Percentiles rank a stretch among this genome's conserved stretches.
phyloP scores from a whole-genome alignment of 371 early-diverging fungal genomes.

The Mucor plumbeus region DNA sequence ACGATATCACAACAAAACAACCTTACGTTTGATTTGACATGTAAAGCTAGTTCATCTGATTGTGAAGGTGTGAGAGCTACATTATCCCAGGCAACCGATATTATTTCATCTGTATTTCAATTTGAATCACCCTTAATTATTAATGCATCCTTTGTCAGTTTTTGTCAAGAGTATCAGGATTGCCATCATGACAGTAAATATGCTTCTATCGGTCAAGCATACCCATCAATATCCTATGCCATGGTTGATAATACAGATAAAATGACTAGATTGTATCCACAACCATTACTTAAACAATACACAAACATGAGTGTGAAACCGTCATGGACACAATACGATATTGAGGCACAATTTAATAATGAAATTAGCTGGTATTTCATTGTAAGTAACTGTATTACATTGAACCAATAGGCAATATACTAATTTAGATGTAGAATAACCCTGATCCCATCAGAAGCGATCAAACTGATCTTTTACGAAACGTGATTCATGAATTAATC shows the following conservation, averaged over 20 bases:
- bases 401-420: too few species aligned
- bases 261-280: conserved; percentile 64
- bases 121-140: conserved; percentile 54
- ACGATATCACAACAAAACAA: not conserved
- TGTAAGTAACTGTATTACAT: conserved; percentile 11
- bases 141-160: conserved; percentile 59
- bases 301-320: conserved; percentile 35
- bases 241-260: conserved; percentile 48
- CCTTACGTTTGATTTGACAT: conserved; percentile 23
- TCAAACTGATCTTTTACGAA: conserved; percentile 54
- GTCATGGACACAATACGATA: conserved; percentile 52
- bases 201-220: conserved; percentile 45
- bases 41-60: conserved; percentile 6
- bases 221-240: conserved; percentile 52
- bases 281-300: conserved; percentile 67
- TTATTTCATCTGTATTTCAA: conserved; percentile 42
- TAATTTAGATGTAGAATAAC: conserved; percentile 11
- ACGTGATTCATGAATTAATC: conserved; percentile 63
- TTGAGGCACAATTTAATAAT: conserved; percentile 67
- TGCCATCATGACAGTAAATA: conserved; percentile 33
- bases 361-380: conserved; percentile 58
- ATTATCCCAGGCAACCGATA: conserved; percentile 24
- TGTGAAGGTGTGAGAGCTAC: conserved; percentile 25
- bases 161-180: conserved; percentile 47
- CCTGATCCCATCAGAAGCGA: not conserved